Percentiles rank a stretch among this genome's conserved stretches.
Evolutionary conservation across 257 asterid genomes (phyloP).

Genomic region (Voacanga thouarsii): DNA sequence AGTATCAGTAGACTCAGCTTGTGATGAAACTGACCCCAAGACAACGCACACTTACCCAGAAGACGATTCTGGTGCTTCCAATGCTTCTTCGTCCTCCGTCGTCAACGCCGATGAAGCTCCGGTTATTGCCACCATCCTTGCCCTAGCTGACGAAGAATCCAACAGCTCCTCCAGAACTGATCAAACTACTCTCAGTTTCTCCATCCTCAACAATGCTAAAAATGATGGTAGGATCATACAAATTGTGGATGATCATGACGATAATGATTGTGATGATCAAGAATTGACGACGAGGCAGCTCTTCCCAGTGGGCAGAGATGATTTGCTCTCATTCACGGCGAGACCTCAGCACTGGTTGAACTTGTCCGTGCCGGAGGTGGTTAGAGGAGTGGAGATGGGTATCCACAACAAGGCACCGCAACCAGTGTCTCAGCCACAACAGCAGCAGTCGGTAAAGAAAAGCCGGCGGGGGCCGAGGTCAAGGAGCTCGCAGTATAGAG

Average conservation of each 20-base stretch:
- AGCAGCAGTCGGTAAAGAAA: conserved; percentile 43
- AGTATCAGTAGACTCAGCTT: conserved; percentile 39
- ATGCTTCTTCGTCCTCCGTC: conserved; percentile 43
- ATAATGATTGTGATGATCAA: conserved; percentile 2
- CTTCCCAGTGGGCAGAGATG: conserved; percentile 36
- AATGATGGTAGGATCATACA: conserved; percentile 21
- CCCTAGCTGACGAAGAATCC: conserved; percentile 47
- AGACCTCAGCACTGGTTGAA: conserved; percentile 53
- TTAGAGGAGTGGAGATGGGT: conserved; percentile 25
- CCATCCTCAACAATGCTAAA: conserved; percentile 40
- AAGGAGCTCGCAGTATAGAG: conserved; percentile 94
- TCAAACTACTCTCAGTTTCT: conserved; percentile 60
- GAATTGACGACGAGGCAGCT: conserved; percentile 45
- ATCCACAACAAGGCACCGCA: conserved; percentile 24
- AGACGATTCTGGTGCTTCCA: conserved; percentile 53
- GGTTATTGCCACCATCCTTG: not conserved
- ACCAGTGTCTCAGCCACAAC: conserved; percentile 17
- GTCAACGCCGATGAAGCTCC: conserved; percentile 22
- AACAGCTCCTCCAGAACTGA: conserved; percentile 36
- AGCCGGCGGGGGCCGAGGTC: conserved; percentile 97
- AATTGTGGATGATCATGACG: conserved; percentile 30
- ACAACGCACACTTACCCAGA: conserved; percentile 8
- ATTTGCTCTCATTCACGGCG: conserved; percentile 12
- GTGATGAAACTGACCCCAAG: conserved; percentile 37
- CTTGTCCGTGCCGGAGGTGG: conserved; percentile 58